phyloP scores from a whole-genome alignment of 2,329 filamentous ascomycete species.

The Aspergillus arachidicola region DNA sequence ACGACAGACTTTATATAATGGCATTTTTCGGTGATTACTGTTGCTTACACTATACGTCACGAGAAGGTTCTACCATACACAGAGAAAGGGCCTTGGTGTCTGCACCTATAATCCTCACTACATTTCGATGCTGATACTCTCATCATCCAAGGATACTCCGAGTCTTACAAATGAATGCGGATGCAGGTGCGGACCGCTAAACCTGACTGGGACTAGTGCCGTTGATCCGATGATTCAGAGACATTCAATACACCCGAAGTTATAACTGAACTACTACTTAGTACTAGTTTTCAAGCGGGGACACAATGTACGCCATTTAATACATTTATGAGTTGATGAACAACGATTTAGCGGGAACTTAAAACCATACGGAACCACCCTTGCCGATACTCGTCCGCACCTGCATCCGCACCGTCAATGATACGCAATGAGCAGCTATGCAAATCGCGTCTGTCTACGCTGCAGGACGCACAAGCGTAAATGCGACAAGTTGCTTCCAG shows the following conservation, averaged over 20 bases:
- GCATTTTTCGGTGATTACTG: not conserved
- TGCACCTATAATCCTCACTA: not conserved
- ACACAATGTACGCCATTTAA: no score
- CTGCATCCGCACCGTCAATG: not conserved
- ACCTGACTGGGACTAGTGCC: not conserved
- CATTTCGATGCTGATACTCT: not conserved
- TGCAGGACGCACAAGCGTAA: constrained; percentile 6
- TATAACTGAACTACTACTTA: no score
- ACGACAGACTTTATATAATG: not conserved
- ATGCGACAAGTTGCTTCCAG: constrained; percentile 1
- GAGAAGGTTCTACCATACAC: not conserved
- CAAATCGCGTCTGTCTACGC: not conserved
- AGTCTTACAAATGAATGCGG: not conserved
- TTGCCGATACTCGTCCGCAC: not conserved
- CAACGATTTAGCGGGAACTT: no score
- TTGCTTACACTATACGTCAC: not conserved
- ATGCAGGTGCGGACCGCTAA: constrained; percentile 6
- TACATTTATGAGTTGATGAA: no score
- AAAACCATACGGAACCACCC: no score
- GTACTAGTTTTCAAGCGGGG: no score
- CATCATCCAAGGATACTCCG: no score
- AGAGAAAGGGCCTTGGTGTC: not conserved
- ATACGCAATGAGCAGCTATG: not conserved
- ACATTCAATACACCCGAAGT: no score
- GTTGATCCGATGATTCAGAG: no score